Evolutionary conservation across 2,329 filamentous ascomycete species (phyloP).

Genomic region (Botrytis sinoallii): DNA sequence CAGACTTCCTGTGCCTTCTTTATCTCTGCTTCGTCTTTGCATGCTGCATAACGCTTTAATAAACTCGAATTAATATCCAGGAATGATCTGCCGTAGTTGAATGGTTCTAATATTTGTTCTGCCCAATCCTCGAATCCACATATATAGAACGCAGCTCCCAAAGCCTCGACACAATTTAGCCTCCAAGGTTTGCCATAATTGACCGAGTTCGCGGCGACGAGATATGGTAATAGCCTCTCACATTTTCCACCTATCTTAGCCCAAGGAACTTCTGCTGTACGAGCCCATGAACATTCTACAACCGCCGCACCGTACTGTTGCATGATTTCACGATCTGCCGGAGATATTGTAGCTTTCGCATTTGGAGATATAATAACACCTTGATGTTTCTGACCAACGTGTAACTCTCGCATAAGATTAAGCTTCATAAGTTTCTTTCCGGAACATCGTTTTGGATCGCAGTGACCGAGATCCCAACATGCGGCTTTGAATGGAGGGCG

Average conservation of each 20-base stretch:
- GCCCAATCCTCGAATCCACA: conserved; percentile 93
- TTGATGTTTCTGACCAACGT: conserved; percentile 85
- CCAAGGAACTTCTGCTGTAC: conserved; percentile 89
- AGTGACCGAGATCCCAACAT: conserved; percentile 97
- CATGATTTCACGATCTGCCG: conserved; percentile 76
- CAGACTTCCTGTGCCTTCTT: conserved; percentile 84
- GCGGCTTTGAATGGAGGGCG: conserved; percentile 78
- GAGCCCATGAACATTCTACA: conserved; percentile 95
- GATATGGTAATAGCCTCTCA: conserved; percentile 85
- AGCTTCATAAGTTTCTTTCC: conserved; percentile 92
- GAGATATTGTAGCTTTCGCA: conserved; percentile 79
- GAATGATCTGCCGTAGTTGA: conserved; percentile 85
- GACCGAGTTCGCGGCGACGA: conserved; percentile 93
- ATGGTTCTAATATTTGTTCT: conserved; percentile 74
- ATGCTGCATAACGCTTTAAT: conserved; percentile 80
- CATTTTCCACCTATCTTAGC: conserved; percentile 88
- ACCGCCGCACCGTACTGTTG: conserved; percentile 91
- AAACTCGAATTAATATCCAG: conserved; percentile 84
- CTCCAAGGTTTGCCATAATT: conserved; percentile 97
- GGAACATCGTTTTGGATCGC: conserved; percentile 93
- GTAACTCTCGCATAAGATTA: conserved; percentile 88
- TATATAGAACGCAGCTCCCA: conserved; percentile 90
- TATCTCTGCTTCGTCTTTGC: conserved; percentile 73
- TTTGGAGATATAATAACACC: conserved; percentile 96
- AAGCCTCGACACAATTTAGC: conserved; percentile 90